These are phyloP conservation scores for Candida nemodendra DNA, from an alignment of 805 yeast genomes.

Conservation along the genomic window DNA sequence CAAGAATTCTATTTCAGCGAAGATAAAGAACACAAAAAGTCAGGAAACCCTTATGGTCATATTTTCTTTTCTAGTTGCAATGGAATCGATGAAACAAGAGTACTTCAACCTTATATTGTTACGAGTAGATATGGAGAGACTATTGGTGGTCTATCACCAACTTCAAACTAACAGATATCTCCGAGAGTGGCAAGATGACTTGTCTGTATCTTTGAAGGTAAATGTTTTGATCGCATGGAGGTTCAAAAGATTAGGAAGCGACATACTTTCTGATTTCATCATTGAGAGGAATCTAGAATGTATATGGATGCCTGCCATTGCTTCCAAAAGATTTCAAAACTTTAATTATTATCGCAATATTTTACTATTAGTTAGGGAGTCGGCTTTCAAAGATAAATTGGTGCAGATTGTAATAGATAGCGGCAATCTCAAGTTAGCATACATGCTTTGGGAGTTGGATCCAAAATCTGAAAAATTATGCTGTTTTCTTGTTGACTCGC, in stretches of 20 bases:
- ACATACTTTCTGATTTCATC: conserved; percentile 13
- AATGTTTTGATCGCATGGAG: conserved; percentile 25
- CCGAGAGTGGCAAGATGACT: conserved; percentile 7
- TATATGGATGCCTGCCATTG: conserved; percentile 25
- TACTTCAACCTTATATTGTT: conserved; percentile 19
- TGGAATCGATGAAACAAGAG: conserved; percentile 11
- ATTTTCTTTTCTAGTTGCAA: conserved; percentile 21
- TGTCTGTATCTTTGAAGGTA: conserved; percentile 15
- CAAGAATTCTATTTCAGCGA: not conserved
- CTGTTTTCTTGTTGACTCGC: not conserved
- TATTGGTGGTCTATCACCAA: conserved; percentile 12
- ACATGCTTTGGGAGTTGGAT: conserved; percentile 27
- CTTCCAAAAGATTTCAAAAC: conserved; percentile 4
- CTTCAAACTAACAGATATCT: conserved; percentile 8
- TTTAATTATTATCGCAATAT: conserved; percentile 20
- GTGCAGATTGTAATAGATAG: conserved; percentile 12
- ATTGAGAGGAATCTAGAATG: conserved; percentile 13
- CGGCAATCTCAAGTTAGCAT: conserved; percentile 15
- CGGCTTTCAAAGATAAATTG: conserved; percentile 7
- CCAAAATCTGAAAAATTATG: conserved; percentile 11
- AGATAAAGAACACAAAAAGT: conserved; percentile 1
- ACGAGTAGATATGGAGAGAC: conserved; percentile 17
- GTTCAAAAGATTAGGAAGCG: conserved; percentile 20
- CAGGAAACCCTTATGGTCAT: conserved; percentile 18
- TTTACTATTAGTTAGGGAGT: conserved; percentile 17